phyloP scores from a whole-genome alignment of 352 stramenopile genomes.

The Phytophthora cactorum region DNA sequence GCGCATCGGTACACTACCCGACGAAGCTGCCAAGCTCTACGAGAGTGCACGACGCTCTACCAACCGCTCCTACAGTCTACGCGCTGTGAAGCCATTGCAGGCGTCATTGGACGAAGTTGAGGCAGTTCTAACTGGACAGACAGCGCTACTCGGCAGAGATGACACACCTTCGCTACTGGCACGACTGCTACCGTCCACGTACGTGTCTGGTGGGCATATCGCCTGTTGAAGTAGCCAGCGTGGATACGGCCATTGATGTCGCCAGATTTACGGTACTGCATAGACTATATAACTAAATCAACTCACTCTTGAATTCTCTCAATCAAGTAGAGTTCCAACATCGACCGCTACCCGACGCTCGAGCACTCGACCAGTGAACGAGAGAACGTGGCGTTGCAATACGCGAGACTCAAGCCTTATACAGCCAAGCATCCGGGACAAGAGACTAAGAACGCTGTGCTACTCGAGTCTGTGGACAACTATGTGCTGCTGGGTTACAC shows the following conservation, averaged over 20 bases:
- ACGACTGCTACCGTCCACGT: slow-evolving; percentile 50
- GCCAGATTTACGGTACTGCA: no score
- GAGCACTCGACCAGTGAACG: slow-evolving; percentile 68
- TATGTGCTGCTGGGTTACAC: slow-evolving; percentile 71
- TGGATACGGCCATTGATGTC: no score
- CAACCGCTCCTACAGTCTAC: slow-evolving; percentile 45
- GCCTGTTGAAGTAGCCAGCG: no score
- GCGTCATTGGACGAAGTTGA: slow-evolving; percentile 63
- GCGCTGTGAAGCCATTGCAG: slow-evolving; percentile 57
- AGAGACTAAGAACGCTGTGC: slow-evolving; percentile 6
- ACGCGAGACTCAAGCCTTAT: slow-evolving; percentile 52
- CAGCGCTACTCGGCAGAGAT: slow-evolving; percentile 26
- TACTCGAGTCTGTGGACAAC: slow-evolving; percentile 41
- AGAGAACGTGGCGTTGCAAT: slow-evolving; percentile 67
- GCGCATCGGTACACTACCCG: slow-evolving; percentile 53
- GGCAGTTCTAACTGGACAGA: slow-evolving; percentile 51
- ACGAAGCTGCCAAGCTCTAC: slow-evolving; percentile 69
- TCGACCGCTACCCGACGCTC: slow-evolving; percentile 56
- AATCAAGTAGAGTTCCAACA: no score
- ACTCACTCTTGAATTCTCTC: no score
- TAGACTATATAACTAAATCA: no score
- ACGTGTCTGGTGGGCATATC: slow-evolving; percentile 47
- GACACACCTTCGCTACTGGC: slow-evolving; percentile 43
- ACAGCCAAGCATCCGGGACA: slow-evolving; percentile 16
- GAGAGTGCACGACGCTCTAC: slow-evolving; percentile 39